Base-by-base conservation (phyloP, 495 filamentous ascomycete genomes). In the Astrocystis sublimbata region DNA sequence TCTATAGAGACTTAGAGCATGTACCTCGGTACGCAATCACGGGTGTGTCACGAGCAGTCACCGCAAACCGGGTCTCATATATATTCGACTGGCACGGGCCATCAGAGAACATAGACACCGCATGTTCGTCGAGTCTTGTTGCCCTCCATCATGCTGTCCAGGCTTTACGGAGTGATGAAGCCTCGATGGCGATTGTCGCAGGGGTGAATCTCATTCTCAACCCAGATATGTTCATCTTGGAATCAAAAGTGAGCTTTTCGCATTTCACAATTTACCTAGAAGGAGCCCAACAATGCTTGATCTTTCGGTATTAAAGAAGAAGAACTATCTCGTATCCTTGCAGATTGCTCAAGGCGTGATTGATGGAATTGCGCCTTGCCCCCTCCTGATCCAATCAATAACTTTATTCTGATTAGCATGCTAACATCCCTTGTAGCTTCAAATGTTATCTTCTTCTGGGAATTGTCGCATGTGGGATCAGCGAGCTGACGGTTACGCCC, bases 401-500 rank as follows among this genome's bases (percentile, higher is more conserved):
- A n/a, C n/a, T n/a, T n/a, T n/a, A n/a, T n/a, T n/a, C n/a, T n/a
- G n/a, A n/a, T n/a, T n/a, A n/a, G n/a, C n/a, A 33, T 31, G 26
- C 26, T 35, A 51, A 33, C n/a, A 6, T 12, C 1, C 4, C 5
- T 24, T 3, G 24, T 65, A 58, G 19, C 33, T 70, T 0, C 43
- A 52, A 17, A 73, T 76, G 21, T 66, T 76, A 2, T 75, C 72
- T 10, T 64, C 68, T 28, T 70, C 73, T 21, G 75, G 75, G 17
- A 64, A 64, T 21, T 71, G 65, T 0, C 73, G 67, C 24, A 70
- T 74, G 19, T 76, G 74, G 51, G 84, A 87, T 60, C 69, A 74
- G 0, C 47, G 64, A 0, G 88, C 86, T 0, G 77, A 87, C 67
- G 88, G 88, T 0, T 91, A 87, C 68, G 88, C 24, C 0, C 82